These are phyloP conservation scores for Phytophthora melonis DNA, from an alignment of 352 stramenopile species.

Conservation along the genomic window DNA sequence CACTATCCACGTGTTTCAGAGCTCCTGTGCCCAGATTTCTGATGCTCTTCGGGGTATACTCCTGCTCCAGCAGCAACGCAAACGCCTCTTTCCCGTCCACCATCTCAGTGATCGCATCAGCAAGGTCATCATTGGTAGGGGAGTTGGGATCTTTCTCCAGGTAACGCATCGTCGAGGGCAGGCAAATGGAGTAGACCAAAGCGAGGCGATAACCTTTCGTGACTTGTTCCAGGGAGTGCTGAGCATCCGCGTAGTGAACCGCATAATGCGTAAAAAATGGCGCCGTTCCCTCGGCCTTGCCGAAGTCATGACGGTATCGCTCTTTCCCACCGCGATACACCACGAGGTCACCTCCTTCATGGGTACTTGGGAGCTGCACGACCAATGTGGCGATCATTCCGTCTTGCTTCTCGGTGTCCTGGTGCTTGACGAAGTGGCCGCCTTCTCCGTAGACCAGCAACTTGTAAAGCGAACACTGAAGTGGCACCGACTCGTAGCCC, in stretches of 20 bases:
- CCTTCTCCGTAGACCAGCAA: constrained; percentile 56
- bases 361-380: constrained; percentile 44
- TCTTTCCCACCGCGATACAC: constrained; percentile 21
- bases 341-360: constrained; percentile 31
- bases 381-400: constrained; percentile 65
- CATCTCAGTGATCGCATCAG: constrained; percentile 10
- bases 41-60: constrained; percentile 38
- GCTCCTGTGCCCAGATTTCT: constrained; percentile 13
- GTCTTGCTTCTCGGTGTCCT: constrained; percentile 64
- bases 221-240: constrained; percentile 27
- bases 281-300: constrained; percentile 16
- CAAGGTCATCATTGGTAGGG: constrained; percentile 6
- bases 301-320: constrained; percentile 29
- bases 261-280: constrained; percentile 26
- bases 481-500: constrained; percentile 19
- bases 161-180: constrained; percentile 4
- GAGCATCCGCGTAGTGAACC: constrained; percentile 35
- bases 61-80: constrained; percentile 29
- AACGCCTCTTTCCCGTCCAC: constrained; percentile 13
- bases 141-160: background rate
- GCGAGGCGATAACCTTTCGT: constrained; percentile 22
- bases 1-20: constrained; percentile 33
- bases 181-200: constrained; percentile 33
- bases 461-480: constrained; percentile 48
- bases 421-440: constrained; percentile 50